A percentile compares a stretch with the other conserved stretches of the same genome.
These are phyloP conservation scores for Silene vulgaris DNA, from an alignment of 179 eudicot species.

Conservation along the genomic window DNA sequence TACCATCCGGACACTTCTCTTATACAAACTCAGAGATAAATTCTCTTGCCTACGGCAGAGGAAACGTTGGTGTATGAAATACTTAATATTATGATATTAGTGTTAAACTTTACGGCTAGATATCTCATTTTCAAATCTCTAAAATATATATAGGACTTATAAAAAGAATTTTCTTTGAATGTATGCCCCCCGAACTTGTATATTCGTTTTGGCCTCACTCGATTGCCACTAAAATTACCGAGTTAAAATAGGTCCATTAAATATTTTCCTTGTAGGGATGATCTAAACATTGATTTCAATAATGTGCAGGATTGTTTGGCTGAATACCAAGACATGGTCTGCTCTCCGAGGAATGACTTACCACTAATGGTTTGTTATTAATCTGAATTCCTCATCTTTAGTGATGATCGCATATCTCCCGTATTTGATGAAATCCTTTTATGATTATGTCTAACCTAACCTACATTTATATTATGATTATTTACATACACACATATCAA, in stretches of 20 bases:
- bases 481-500: too few species aligned
- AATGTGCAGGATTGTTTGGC: constrained; percentile 26
- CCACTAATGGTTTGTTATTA: constrained; percentile 18
- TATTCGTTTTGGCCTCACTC: too few species aligned
- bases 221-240: not conserved
- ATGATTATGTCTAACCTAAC: not conserved
- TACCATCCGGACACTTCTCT: not conserved
- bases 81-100: too few species aligned
- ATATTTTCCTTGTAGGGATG: not conserved
- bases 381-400: not conserved
- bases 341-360: constrained; percentile 18
- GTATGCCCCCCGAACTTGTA: too few species aligned
- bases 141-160: too few species aligned
- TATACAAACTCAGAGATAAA: not conserved
- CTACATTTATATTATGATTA: too few species aligned
- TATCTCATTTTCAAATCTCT: too few species aligned
- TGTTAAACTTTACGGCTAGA: too few species aligned
- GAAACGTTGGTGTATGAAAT: too few species aligned
- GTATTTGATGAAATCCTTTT: too few species aligned
- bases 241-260: not conserved
- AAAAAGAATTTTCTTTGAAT: too few species aligned
- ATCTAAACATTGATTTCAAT: not conserved
- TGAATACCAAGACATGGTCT: constrained; percentile 27
- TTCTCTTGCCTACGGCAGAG: not conserved
- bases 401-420: not conserved